Base-by-base conservation (phyloP, 2,329 filamentous ascomycete genomes). In the Decorospora gaudefroyi region DNA sequence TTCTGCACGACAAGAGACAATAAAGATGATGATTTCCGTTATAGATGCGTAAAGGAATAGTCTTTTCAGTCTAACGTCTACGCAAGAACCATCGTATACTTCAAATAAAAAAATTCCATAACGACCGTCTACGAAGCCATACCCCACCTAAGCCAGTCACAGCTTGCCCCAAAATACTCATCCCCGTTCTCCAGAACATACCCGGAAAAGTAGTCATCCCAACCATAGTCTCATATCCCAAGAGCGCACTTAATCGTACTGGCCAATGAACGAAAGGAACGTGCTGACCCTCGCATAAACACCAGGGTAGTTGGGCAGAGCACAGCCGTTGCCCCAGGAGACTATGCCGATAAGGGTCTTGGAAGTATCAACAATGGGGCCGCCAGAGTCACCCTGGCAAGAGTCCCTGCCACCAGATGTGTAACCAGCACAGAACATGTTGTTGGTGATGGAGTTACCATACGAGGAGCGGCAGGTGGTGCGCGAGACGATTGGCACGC, bases 351-450 rank as follows among this genome's bases (percentile, higher is more conserved):
- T 16, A 17, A 50, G 43, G 2, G 17, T 21, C 38, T 37, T 47
- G 34, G 36, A 25, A 4, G 43, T 19, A 47, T 59, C 37, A 39
- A 63, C 40, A 11, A 65, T 51, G 16, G 62, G 61, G 23, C 62
- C 62, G 37, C 62, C 62, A 37, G 42, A 51, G 57, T 65, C 62
- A 46, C 62, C 62, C 58, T 65, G 62, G 62, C 62, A 65, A 23
- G 62, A 65, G 55, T 65, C 62, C 53, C 57, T 61, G 40, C 62
- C 62, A 41, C 62, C 62, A 10, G 40, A 26, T 6, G 53, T 3
- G n/a, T 49, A 3, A 25, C 59, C 62, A 21, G 62, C 62, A 33
- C 62, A 65, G 46, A 59, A 48, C 62, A 65, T 65, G 51, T 48
- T 46, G 54, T 38, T 40, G 29, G 59, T 63, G 48, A 65, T 42